These are phyloP conservation scores for Scenedesmus sp. DNA, from an alignment of 163 green algal genomes.

Conservation along the genomic window DNA sequence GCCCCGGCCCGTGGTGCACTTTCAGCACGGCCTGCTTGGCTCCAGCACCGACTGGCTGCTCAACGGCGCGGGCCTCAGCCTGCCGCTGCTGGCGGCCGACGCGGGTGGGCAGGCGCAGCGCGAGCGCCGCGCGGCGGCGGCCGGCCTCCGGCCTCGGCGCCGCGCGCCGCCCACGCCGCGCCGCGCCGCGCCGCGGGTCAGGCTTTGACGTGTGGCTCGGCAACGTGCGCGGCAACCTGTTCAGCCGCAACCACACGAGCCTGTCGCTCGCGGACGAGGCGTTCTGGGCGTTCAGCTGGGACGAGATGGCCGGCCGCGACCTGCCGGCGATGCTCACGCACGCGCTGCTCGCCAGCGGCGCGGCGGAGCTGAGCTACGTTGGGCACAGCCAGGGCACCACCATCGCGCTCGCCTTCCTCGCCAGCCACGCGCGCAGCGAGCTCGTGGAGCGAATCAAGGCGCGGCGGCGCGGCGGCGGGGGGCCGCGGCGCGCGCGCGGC, in stretches of 20 bases:
- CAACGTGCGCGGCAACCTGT: slow-evolving; percentile 78
- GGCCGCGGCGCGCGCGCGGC: too few species aligned
- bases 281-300: slow-evolving; percentile 77
- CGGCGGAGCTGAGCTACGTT: slow-evolving; percentile 41
- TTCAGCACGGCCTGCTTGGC: slow-evolving; percentile 74
- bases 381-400: slow-evolving; percentile 71
- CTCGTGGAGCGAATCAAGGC: slow-evolving; percentile 21
- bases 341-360: slow-evolving; percentile 47
- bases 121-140: not conserved
- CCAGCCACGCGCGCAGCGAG: slow-evolving; percentile 16
- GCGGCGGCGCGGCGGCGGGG: not conserved
- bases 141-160: too few species aligned
- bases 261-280: slow-evolving; percentile 44
- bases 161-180: too few species aligned
- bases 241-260: slow-evolving; percentile 59
- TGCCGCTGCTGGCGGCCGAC: slow-evolving; percentile 72
- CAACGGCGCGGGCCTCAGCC: slow-evolving; percentile 56
- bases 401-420: slow-evolving; percentile 68
- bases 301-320: slow-evolving; percentile 69
- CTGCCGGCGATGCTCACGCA: slow-evolving; percentile 64
- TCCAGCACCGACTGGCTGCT: slow-evolving; percentile 64
- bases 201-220: slow-evolving; percentile 79
- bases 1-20: slow-evolving; percentile 55
- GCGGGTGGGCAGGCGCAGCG: slow-evolving; percentile 38
- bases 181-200: slow-evolving; percentile 5